Base-by-base conservation (phyloP, 768 basidiomycete genomes). In the Cubamyces lactineus region DNA sequence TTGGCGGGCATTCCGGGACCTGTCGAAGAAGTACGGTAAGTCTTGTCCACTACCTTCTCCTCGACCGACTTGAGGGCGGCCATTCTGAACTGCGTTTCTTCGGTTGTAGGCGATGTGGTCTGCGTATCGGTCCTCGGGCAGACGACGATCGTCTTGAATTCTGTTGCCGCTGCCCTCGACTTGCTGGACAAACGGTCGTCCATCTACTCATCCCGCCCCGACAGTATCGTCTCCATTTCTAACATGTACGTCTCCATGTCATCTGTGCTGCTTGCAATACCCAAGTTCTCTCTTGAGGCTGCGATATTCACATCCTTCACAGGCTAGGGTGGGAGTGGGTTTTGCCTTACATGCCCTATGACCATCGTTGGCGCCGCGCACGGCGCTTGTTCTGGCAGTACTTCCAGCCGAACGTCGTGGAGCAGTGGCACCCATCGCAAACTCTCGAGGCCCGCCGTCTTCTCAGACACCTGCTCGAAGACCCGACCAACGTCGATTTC, bases 141-240 rank as follows among this genome's bases (percentile, higher is more conserved):
- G 11, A n/a, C 48, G 5, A 50, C 71, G 12, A 46, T 69, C 47
- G 42, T 71, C 30, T 40, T 72, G n/a, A 63, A 64, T 24, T 56
- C 66, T 26, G 41, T 26, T 7, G 24, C 57, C 28, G 61, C 61
- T 9, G 64, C 64, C 13, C 11, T 34, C 9, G 71, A 72, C 17
- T 63, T 73, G n/a, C 54, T 73, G 9, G 69, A 71, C 26, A 72
- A 67, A 47, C 59, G 68, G 12, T 65, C 65, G 40, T 45, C 60
- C 8, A 66, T 66, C 1, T 69, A 69, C 50, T 72, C 71, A 13
- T 65, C 68, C 24, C 23, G 43, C 12, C 28, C 53, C 3, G 28
- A 21, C 9, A 45, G 15, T 12, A 23, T n/a, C 12, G 13, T 45
- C 1, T 5, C 17, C 28, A 11, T 24, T 26, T 5, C 16, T 40